phyloP scores from a whole-genome alignment of 345 rosid species.

The Firmiana major region DNA sequence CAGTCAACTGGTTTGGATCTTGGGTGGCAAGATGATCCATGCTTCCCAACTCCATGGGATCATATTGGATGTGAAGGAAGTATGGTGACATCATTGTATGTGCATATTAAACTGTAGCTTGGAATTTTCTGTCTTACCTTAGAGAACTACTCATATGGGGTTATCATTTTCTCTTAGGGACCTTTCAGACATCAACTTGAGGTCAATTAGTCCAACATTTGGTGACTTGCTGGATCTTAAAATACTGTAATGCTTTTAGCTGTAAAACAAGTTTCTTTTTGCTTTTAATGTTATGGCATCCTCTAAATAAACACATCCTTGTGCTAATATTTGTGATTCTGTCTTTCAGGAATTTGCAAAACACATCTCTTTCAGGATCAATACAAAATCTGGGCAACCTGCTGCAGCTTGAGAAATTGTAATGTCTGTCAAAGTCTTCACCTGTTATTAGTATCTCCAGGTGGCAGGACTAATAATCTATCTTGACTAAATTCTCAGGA shows the following conservation, averaged over 20 bases:
- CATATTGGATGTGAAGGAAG: slow-evolving; percentile 72
- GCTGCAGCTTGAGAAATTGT: slow-evolving; percentile 73
- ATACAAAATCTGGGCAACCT: slow-evolving; percentile 76
- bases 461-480: slow-evolving; percentile 4
- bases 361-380: slow-evolving; percentile 81
- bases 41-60: slow-evolving; percentile 73
- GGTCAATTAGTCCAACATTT: slow-evolving; percentile 81
- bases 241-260: slow-evolving; percentile 51
- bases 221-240: slow-evolving; percentile 92
- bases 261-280: not conserved
- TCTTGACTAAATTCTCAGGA: slow-evolving; percentile 42
- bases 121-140: not conserved
- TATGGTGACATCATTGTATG: slow-evolving; percentile 72
- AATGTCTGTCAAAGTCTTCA: slow-evolving; percentile 24
- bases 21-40: slow-evolving; percentile 91
- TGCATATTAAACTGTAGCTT: not conserved
- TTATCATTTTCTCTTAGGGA: slow-evolving; percentile 37
- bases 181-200: slow-evolving; percentile 65
- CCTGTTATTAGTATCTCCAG: not conserved
- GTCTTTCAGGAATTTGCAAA: slow-evolving; percentile 73
- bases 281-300: not conserved
- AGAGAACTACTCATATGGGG: slow-evolving; percentile 17
- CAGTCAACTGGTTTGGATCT: slow-evolving; percentile 72
- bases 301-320: not conserved
- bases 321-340: slow-evolving; percentile 1